A percentile compares a stretch with the other conserved stretches of the same genome.
These are phyloP conservation scores for Fragilaria crotonensis DNA, from an alignment of 108 stramenopile genomes.

Conservation along the genomic window DNA sequence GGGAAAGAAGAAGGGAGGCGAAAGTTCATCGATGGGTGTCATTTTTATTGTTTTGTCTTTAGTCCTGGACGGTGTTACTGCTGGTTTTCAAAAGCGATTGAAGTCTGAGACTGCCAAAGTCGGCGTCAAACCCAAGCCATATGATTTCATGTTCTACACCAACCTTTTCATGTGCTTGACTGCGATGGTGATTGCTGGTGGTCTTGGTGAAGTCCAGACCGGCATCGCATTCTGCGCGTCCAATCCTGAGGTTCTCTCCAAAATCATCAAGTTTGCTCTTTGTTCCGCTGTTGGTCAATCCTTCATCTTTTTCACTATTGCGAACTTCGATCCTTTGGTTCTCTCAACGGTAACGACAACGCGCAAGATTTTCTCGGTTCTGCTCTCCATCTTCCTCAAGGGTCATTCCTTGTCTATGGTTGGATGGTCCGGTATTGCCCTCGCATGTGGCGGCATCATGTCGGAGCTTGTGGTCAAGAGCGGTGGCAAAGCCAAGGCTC, in stretches of 20 bases:
- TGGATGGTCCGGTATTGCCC: constrained; percentile 85
- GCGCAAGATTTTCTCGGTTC: constrained; percentile 95
- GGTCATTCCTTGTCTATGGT: constrained; percentile 77
- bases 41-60: constrained; percentile 77
- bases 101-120: constrained; percentile 83
- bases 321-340: constrained; percentile 94
- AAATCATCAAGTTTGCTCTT: constrained; percentile 85
- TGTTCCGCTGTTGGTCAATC: constrained; percentile 96
- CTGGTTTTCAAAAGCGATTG: constrained; percentile 86
- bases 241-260: constrained; percentile 83
- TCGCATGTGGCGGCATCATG: constrained; percentile 82
- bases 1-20: constrained; percentile 81
- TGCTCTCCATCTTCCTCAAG: constrained; percentile 87
- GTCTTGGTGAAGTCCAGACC: constrained; percentile 59
- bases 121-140: constrained; percentile 86
- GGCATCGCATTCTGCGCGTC: constrained; percentile 70
- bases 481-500: constrained; percentile 38
- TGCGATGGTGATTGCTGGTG: constrained; percentile 62
- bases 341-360: constrained; percentile 97
- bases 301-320: constrained; percentile 98
- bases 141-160: constrained; percentile 94
- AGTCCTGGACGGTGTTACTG: constrained; percentile 82
- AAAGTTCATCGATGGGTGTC: constrained; percentile 62
- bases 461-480: constrained; percentile 76
- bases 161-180: constrained; percentile 86